These are phyloP conservation scores for Xylariomycetidae sp. DNA, from an alignment of 2,329 filamentous ascomycete species.

Conservation along the genomic window DNA sequence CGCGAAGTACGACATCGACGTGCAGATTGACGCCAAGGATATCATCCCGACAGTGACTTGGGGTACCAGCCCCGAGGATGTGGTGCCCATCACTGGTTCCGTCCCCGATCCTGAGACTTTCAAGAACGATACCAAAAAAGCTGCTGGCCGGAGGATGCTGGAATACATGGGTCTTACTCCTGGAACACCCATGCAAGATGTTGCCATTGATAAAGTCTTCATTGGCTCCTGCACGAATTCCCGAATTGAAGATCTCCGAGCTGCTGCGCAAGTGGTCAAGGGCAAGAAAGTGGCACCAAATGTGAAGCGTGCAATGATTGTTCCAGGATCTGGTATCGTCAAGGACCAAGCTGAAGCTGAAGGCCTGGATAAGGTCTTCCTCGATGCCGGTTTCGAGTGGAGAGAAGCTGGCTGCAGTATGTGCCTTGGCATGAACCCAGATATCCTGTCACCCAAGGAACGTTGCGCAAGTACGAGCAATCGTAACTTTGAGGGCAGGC, in stretches of 20 bases:
- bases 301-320: constrained; percentile 91
- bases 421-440: constrained; percentile 99
- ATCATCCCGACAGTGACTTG: constrained; percentile 92
- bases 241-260: constrained; percentile 89
- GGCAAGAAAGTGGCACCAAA: constrained; percentile 84
- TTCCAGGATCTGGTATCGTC: constrained; percentile 90
- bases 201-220: constrained; percentile 90
- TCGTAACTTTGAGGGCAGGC: constrained; percentile 94
- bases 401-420: constrained; percentile 97
- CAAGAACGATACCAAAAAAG: constrained; percentile 72
- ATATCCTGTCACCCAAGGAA: constrained; percentile 88
- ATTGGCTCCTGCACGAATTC: constrained; percentile 98
- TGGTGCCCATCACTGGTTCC: constrained; percentile 86
- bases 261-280: constrained; percentile 79
- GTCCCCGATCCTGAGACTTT: constrained; percentile 91
- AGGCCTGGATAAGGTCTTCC: constrained; percentile 89
- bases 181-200: constrained; percentile 88
- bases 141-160: constrained; percentile 72
- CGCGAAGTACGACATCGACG: constrained; percentile 84
- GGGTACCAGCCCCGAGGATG: constrained; percentile 95
- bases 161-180: constrained; percentile 94
- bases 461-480: constrained; percentile 94
- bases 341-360: constrained; percentile 89
- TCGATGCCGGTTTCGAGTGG: constrained; percentile 93
- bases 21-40: constrained; percentile 88